Base-by-base conservation (phyloP, 208 protist genomes). In the Porcisia deanei region DNA sequence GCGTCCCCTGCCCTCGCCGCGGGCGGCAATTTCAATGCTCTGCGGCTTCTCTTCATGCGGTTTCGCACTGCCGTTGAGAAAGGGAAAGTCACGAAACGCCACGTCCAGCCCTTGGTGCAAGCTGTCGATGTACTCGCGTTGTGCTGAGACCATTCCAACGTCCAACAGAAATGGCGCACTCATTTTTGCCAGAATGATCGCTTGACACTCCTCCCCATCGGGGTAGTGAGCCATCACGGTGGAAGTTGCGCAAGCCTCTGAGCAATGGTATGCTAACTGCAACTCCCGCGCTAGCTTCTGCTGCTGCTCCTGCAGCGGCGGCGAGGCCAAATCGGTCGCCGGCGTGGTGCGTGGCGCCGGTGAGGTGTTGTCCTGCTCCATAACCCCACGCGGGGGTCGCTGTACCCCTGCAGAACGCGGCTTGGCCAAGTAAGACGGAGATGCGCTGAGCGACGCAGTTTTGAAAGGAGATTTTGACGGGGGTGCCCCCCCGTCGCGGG, bases 141-240 rank as follows among this genome's bases (percentile, higher is more conserved):
- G 91, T 25, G 67, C 75, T 3, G 54, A 58, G n/a, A 81, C 81
- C 16, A 95, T 75, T 12, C 89, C 82, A 34, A 95, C 65, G 14
- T 75, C 83, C 64, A 92, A 67, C 20, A 93, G 55, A 55, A 82
- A 90, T 8, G 88, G 82, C 6, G 45, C 41, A 8, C 49, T 76
- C 73, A 77, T 74, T 77, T 89, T 93, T 3, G 57, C 75, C 3
- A 61, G 39, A 55, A 92, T 54, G 43, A 81, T 76, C 9, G 63
- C 55, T 22, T 59, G 39, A 45, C 78, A 85, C 49, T 61, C 59
- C 2, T 54, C 61, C 53, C 79, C 69, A 20, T 73, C 53, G 0
- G 84, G 85, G 69, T 78, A 87, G 68, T 82, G 69, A 1, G 59
- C 67, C 60, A 66, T 72, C 63, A 85, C 84, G 16, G 78, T 83